phyloP scores from a whole-genome alignment of 2,329 filamentous ascomycete species.

The Trichoderma harzianum region DNA sequence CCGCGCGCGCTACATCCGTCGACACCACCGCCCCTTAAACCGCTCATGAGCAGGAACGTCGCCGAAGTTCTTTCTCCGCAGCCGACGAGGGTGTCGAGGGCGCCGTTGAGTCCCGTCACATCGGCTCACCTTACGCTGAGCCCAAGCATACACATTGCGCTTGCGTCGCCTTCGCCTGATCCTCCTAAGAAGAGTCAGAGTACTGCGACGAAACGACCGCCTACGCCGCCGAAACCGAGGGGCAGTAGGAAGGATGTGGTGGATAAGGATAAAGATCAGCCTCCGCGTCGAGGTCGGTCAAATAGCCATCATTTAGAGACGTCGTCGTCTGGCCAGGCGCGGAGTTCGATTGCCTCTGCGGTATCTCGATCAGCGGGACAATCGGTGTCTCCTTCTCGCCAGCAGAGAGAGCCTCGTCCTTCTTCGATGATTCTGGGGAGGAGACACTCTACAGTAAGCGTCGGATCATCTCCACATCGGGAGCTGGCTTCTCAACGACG shows the following conservation, averaged over 20 bases:
- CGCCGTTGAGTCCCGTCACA: constrained; percentile 30
- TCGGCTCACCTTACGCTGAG: constrained; percentile 28
- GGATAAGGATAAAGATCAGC: neutral
- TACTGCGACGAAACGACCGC: constrained; percentile 28
- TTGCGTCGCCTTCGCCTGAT: constrained; percentile 28
- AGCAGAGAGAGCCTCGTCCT: constrained; percentile 15
- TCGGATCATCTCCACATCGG: constrained; percentile 32
- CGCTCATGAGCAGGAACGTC: constrained; percentile 24
- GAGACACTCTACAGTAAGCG: constrained; percentile 25
- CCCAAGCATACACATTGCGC: constrained; percentile 18
- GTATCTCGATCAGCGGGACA: constrained; percentile 2
- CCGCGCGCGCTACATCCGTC: constrained; percentile 1
- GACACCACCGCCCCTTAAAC: constrained; percentile 22
- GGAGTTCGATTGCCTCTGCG: neutral
- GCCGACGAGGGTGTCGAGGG: constrained; percentile 32
- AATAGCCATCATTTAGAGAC: constrained; percentile 18
- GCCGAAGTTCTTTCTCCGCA: constrained; percentile 32
- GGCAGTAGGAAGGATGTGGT: constrained; percentile 24
- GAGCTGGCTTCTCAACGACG: constrained; percentile 32
- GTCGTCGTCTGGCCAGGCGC: neutral
- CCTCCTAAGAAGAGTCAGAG: constrained; percentile 29
- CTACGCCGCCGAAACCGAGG: constrained; percentile 37
- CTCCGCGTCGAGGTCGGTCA: constrained; percentile 5
- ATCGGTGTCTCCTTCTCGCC: neutral
- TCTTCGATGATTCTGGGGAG: constrained; percentile 19